Conservation (phyloP, 768 basidiomycete genomes). For the Mycena pura region DNA sequence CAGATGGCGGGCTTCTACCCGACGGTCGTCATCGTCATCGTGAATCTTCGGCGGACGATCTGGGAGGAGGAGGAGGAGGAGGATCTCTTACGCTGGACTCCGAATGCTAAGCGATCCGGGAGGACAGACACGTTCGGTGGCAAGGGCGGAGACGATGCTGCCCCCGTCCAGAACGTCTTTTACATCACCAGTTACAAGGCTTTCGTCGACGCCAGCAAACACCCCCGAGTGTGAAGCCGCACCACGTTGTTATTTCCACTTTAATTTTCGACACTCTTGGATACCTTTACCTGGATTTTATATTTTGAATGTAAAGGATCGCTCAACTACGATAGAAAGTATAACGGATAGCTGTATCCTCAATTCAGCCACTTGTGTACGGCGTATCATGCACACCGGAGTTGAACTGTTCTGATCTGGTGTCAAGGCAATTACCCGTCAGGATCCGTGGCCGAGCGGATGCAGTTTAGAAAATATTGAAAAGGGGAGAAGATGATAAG, state of each 20-base stretch:
- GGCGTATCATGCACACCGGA: too few species aligned
- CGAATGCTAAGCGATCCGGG: conserved; percentile 11
- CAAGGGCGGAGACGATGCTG: conserved; percentile 5
- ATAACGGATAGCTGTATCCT: neutral
- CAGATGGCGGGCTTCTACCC: conserved; percentile 10
- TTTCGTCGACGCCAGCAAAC: conserved; percentile 4
- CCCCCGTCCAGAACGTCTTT: neutral
- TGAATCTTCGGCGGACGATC: conserved; percentile 15
- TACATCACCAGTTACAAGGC: conserved; percentile 9
- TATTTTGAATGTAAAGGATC: neutral
- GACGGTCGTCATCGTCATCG: conserved; percentile 12
- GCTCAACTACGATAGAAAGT: conserved; percentile 4
- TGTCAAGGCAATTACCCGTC: too few species aligned
- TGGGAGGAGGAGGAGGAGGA: conserved; percentile 6
- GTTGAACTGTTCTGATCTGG: too few species aligned
- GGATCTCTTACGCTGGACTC: conserved; percentile 6
- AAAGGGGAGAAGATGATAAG: too few species aligned
- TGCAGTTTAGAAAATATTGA: too few species aligned
- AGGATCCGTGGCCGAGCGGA: too few species aligned
- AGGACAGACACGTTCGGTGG: conserved; percentile 10
- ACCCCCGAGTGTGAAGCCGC: conserved; percentile 5
- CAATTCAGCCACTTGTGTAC: conserved; percentile 1
- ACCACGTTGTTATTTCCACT: conserved; percentile 10
- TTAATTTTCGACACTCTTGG: conserved; percentile 8
- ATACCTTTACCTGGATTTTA: neutral